Percentiles rank a stretch among this genome's conserved stretches.
Evolutionary conservation across 495 filamentous ascomycete species (phyloP).

Genomic region (Xylaria flabelliformis): DNA sequence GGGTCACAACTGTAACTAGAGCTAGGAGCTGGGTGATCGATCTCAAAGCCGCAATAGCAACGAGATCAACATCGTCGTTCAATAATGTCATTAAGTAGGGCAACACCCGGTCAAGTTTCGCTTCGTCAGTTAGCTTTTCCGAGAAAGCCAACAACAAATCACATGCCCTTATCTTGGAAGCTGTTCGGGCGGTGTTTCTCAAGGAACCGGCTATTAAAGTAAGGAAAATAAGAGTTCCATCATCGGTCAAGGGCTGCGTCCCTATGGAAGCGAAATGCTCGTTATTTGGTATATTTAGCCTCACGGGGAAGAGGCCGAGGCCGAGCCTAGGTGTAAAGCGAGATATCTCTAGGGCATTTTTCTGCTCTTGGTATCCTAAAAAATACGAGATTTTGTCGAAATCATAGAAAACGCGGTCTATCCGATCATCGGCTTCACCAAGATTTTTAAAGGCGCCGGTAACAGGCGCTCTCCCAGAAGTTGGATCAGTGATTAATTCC

Average conservation of each 20-base stretch:
- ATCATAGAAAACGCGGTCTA: constrained; percentile 88
- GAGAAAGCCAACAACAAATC: constrained; percentile 93
- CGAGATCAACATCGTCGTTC: constrained; percentile 79
- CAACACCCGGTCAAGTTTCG: constrained; percentile 92
- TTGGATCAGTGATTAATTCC: constrained; percentile 94
- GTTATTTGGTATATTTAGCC: constrained; percentile 86
- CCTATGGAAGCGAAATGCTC: constrained; percentile 63
- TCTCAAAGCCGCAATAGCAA: constrained; percentile 83
- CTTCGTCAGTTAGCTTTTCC: constrained; percentile 91
- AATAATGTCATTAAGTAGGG: constrained; percentile 85
- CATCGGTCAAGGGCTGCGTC: constrained; percentile 64
- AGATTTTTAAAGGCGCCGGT: constrained; percentile 69
- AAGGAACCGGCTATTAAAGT: constrained; percentile 86
- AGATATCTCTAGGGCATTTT: constrained; percentile 39
- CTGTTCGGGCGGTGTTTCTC: constrained; percentile 84
- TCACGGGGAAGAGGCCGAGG: constrained; percentile 70
- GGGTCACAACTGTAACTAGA: constrained; percentile 84
- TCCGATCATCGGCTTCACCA: constrained; percentile 87
- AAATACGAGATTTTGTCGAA: constrained; percentile 98
- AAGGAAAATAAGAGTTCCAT: constrained; percentile 92
- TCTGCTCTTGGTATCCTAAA: constrained; percentile 70
- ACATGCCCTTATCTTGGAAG: constrained; percentile 87
- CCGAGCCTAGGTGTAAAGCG: constrained; percentile 52
- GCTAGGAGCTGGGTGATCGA: constrained; percentile 87
- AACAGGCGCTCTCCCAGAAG: constrained; percentile 71